Base-by-base conservation (phyloP, 177 flowering plant genomes). In the Vitis hybrid region DNA sequence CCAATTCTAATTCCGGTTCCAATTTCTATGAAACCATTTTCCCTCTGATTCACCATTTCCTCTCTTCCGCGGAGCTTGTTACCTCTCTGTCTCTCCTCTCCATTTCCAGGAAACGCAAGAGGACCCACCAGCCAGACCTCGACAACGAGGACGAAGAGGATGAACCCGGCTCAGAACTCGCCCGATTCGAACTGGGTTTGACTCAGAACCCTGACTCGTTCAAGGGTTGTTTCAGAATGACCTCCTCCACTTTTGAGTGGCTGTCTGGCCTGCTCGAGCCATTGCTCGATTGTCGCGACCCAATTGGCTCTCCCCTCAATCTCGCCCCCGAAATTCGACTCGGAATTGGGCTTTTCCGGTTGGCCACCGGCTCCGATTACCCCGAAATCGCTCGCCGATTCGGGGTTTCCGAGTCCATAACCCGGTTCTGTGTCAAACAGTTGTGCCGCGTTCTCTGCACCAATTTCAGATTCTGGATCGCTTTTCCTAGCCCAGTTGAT, bases 381-480 rank as follows among this genome's bases (percentile, higher is more conserved):
- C 5, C 66, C 5, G 88, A 87, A 18, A 76, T 89, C 19, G 73
- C 92, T 0, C 14, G 60, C 14, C 79, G 84, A 24, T 91, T 91
- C 50, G 72, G 81, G 50, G 97, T 91, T 54, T 67, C 91, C 0
- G 91, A 80, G 62, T 31, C 77, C 15, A 85, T 80, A 12, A 72
- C 89, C 14, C 82, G 81, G 67, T 91, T 94, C 73, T 94, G 98
- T 31, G 76, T 84, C 33, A 94, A 88, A 76, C 98, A 91, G 65
- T 73, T 94, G 64, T 91, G 95, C 68, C 84, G 95, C 4, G 98
- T 93, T 4, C 88, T 93, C 5, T 93, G 97, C 71, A 94, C 95
- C 51, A 90, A 94, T 82, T 94, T 85, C 72, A 80, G 94, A 52
- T 94, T 94, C 76, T 94, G 97, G 94, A 86, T 89, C 47, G 86